Conservation (phyloP, 1,284 basidiomycete species). For the Filobasidium uniguttulatum region DNA sequence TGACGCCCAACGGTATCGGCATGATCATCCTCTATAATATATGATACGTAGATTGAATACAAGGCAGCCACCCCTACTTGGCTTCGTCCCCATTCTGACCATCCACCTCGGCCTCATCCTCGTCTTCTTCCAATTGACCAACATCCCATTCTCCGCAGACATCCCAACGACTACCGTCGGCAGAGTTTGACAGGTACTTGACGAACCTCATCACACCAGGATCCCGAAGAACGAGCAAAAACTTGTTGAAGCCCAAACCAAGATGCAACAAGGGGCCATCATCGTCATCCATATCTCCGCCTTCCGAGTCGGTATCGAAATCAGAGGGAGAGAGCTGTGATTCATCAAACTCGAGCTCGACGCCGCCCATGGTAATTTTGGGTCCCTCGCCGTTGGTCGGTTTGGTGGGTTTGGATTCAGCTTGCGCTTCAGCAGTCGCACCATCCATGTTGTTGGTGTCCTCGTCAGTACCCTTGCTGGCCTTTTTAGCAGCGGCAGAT, state of each 20-base stretch:
- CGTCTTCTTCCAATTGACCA: conserved; percentile 39
- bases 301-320: conserved; percentile 43
- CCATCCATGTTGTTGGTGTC: conserved; percentile 8
- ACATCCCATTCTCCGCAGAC: conserved; percentile 79
- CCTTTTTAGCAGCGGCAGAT: conserved; percentile 39
- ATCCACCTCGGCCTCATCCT: conserved; percentile 26
- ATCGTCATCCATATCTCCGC: conserved; percentile 48
- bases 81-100: background rate
- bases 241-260: conserved; percentile 78
- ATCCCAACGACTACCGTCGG: conserved; percentile 79
- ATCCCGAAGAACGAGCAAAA: conserved; percentile 81
- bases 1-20: too few relatives aligned
- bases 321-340: conserved; percentile 36
- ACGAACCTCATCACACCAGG: conserved; percentile 87
- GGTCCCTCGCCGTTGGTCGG: conserved; percentile 14
- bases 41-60: too few relatives aligned
- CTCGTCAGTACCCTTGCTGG: conserved; percentile 33
- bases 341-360: conserved; percentile 36
- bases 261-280: conserved; percentile 77
- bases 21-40: too few relatives aligned
- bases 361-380: conserved; percentile 25
- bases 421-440: conserved; percentile 25
- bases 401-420: conserved; percentile 14
- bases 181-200: conserved; percentile 79
- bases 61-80: background rate